These are phyloP conservation scores for Orbilia oligospora DNA, from an alignment of 2,329 filamentous ascomycete genomes.

Conservation along the genomic window DNA sequence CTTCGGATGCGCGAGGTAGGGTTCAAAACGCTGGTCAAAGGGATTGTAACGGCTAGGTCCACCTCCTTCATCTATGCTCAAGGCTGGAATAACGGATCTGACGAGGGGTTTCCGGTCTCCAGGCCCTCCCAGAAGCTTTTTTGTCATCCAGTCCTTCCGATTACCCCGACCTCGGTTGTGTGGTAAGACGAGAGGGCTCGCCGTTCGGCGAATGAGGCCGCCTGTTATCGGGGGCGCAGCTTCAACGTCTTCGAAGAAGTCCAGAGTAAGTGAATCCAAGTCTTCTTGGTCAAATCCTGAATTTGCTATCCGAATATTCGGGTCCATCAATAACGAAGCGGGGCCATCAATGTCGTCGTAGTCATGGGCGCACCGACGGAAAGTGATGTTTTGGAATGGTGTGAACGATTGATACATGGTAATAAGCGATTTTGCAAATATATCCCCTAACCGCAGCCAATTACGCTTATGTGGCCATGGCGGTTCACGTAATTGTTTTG, in stretches of 20 bases:
- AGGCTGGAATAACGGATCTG: not conserved
- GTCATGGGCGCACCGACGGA: slow-evolving; percentile 28
- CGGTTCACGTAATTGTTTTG: not conserved
- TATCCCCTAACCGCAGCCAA: slow-evolving; percentile 8
- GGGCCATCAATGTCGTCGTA: slow-evolving; percentile 9
- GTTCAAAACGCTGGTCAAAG: not conserved
- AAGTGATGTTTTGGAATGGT: slow-evolving; percentile 27
- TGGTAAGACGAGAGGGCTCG: not conserved
- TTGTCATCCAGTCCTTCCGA: not conserved
- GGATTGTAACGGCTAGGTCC: not conserved
- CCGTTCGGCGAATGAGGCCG: not conserved
- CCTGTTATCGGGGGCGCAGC: not conserved
- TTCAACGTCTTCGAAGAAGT: not conserved
- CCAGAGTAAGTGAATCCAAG: not conserved
- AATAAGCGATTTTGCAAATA: slow-evolving; percentile 41
- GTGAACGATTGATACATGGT: slow-evolving; percentile 35
- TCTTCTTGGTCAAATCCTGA: slow-evolving; percentile 20
- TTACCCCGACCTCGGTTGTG: not conserved
- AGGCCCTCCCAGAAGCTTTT: not conserved
- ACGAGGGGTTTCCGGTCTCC: not conserved
- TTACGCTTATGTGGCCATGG: slow-evolving; percentile 21
- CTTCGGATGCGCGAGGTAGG: too few relatives aligned
- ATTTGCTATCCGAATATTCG: not conserved
- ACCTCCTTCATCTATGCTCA: not conserved
- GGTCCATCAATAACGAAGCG: slow-evolving; percentile 22